A percentile compares a stretch with the other conserved stretches of the same genome.
Conservation (phyloP, 306 rosid species). For the Astragalus membranaceus region DNA sequence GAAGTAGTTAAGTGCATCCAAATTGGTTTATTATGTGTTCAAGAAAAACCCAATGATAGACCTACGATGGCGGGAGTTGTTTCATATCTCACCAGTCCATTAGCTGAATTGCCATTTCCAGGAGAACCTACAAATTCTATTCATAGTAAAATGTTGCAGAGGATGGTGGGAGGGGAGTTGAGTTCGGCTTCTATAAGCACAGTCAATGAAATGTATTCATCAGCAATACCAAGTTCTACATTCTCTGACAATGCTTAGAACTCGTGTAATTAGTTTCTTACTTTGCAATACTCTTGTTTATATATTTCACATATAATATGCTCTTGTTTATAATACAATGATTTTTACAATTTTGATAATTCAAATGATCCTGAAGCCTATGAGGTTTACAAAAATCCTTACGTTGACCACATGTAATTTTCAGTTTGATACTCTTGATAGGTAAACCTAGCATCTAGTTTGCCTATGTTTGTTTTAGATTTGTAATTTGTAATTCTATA, state of each 20-base stretch:
- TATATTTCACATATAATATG: not conserved
- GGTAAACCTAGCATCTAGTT: too few relatives aligned
- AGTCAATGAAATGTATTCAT: too few relatives aligned
- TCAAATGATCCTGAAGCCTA: not conserved
- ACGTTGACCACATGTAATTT: too few relatives aligned
- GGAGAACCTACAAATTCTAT: slow-evolving; percentile 4
- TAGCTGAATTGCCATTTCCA: slow-evolving; percentile 9
- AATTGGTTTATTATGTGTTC: slow-evolving; percentile 31
- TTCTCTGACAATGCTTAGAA: not conserved
- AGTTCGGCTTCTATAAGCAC: not conserved
- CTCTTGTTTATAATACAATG: not conserved
- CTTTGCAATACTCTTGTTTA: not conserved
- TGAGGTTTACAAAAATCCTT: too few relatives aligned
- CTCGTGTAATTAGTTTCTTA: not conserved
- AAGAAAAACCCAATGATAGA: slow-evolving; percentile 28
- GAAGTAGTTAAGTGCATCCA: slow-evolving; percentile 31
- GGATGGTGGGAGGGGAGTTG: slow-evolving; percentile 2
- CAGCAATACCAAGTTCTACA: not conserved
- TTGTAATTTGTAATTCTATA: too few relatives aligned
- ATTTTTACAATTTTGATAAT: not conserved
- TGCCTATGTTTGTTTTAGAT: too few relatives aligned
- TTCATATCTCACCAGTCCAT: slow-evolving; percentile 23
- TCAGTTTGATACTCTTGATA: too few relatives aligned
- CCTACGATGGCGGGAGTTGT: slow-evolving; percentile 26
- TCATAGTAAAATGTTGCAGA: not conserved